Conservation (phyloP, 768 basidiomycete genomes). For the Phlegmacium glaucopus region DNA sequence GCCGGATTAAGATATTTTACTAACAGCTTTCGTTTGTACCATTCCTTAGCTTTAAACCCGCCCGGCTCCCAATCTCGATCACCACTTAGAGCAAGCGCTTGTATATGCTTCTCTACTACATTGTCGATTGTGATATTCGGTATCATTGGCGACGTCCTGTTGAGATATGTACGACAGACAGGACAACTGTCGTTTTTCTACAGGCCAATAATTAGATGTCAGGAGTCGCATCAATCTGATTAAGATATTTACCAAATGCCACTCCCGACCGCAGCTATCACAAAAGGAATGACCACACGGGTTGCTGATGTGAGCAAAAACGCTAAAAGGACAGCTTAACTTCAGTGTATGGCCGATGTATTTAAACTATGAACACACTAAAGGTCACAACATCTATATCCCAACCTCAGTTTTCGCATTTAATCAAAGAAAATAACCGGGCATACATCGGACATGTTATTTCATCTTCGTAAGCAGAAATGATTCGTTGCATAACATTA, state of each 20-base stretch:
- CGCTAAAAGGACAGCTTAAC: slow-evolving; percentile 33
- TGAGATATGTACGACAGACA: slow-evolving; percentile 52
- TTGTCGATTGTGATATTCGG: slow-evolving; percentile 65
- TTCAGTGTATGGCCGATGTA: not conserved
- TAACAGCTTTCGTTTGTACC: slow-evolving; percentile 53
- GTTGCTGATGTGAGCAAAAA: slow-evolving; percentile 57
- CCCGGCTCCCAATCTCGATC: slow-evolving; percentile 48
- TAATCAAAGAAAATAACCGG: not conserved
- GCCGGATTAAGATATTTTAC: slow-evolving; percentile 16
- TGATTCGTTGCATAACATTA: slow-evolving; percentile 19
- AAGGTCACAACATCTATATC: slow-evolving; percentile 65
- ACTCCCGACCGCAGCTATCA: slow-evolving; percentile 61
- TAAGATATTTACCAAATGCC: slow-evolving; percentile 54
- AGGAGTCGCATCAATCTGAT: not conserved
- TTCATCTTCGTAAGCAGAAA: slow-evolving; percentile 59
- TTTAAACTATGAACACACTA: slow-evolving; percentile 44
- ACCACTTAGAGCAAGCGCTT: slow-evolving; percentile 41
- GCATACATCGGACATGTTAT: slow-evolving; percentile 72
- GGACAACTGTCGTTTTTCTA: slow-evolving; percentile 46
- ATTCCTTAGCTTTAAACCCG: slow-evolving; percentile 48
- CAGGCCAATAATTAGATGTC: not conserved
- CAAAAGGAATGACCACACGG: slow-evolving; percentile 77
- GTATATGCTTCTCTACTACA: slow-evolving; percentile 57
- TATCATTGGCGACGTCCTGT: slow-evolving; percentile 42
- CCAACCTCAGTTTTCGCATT: not conserved